Conservation (phyloP, 1,284 basidiomycete species). For the Ustilago trichophora region DNA sequence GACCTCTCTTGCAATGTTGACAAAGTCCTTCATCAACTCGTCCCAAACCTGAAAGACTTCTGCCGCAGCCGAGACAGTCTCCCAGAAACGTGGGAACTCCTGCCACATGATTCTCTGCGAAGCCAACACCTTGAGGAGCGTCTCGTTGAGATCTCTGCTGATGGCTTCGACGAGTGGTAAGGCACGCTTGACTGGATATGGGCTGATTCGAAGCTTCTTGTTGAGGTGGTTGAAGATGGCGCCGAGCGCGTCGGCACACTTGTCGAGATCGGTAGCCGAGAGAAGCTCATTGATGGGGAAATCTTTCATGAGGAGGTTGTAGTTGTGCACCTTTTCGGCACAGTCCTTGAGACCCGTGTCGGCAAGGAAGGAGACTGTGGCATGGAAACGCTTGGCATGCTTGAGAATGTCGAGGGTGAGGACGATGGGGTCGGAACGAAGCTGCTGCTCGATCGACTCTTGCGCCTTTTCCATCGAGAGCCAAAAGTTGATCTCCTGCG, state of each 20-base stretch:
- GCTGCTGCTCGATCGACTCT: constrained; percentile 89
- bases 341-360: constrained; percentile 89
- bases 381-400: constrained; percentile 95
- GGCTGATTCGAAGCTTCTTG: constrained; percentile 81
- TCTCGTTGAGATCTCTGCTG: constrained; percentile 94
- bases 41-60: constrained; percentile 94
- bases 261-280: constrained; percentile 92
- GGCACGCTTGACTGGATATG: constrained; percentile 93
- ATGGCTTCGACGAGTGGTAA: constrained; percentile 97
- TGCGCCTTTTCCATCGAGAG: constrained; percentile 89
- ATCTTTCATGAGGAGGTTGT: constrained; percentile 98
- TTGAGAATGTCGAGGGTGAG: constrained; percentile 93
- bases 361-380: constrained; percentile 96
- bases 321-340: constrained; percentile 68
- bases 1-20: constrained; percentile 93
- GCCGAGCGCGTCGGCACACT: constrained; percentile 85
- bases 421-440: constrained; percentile 87
- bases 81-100: constrained; percentile 91
- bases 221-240: constrained; percentile 93
- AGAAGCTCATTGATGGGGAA: constrained; percentile 96
- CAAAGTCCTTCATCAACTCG: constrained; percentile 96
- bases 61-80: constrained; percentile 78
- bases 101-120: constrained; percentile 90
- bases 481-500: constrained; percentile 99
- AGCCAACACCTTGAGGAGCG: constrained; percentile 87